A percentile compares a stretch with the other conserved stretches of the same genome.
Evolutionary conservation across 2,329 filamentous ascomycete species (phyloP).

Genomic region (Ramularia endophylla): DNA sequence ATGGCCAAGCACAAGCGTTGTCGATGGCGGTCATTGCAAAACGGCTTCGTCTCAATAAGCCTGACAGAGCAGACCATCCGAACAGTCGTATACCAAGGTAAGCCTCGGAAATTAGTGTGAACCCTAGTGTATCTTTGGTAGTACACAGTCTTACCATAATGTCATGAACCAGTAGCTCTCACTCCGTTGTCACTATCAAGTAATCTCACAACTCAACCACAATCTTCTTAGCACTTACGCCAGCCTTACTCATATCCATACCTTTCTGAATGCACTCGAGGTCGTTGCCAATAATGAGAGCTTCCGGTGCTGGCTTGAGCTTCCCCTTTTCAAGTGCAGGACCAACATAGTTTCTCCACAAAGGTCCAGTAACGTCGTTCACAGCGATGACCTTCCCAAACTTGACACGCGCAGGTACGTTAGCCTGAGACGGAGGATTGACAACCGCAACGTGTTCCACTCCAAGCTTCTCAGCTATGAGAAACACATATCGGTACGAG

Average conservation of each 20-base stretch:
- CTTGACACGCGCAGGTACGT: conserved; percentile 13
- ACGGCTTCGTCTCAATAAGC: no score
- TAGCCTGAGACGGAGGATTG: not conserved
- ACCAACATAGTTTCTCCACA: conserved; percentile 9
- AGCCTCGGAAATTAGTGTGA: no score
- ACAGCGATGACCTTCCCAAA: conserved; percentile 8
- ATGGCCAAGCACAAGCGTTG: no score
- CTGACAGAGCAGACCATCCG: no score
- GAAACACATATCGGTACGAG: conserved; percentile 2
- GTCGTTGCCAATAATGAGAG: conserved; percentile 33
- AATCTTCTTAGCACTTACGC: conserved; percentile 26
- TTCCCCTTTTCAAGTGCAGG: conserved; percentile 23
- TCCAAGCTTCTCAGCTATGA: conserved; percentile 11
- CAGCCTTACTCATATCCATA: conserved; percentile 21
- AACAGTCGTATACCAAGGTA: no score
- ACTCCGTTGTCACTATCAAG: not conserved
- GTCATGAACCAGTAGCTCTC: no score
- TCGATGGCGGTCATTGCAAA: no score
- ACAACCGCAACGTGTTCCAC: conserved; percentile 9
- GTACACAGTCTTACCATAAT: no score
- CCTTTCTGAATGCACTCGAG: conserved; percentile 24
- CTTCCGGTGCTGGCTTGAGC: conserved; percentile 26
- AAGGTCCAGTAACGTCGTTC: conserved; percentile 3
- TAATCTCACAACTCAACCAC: conserved; percentile 20
- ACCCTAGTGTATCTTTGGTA: no score